Evolutionary conservation across 257 asterid species (phyloP).

Genomic region (Nicotiana sylvestris): DNA sequence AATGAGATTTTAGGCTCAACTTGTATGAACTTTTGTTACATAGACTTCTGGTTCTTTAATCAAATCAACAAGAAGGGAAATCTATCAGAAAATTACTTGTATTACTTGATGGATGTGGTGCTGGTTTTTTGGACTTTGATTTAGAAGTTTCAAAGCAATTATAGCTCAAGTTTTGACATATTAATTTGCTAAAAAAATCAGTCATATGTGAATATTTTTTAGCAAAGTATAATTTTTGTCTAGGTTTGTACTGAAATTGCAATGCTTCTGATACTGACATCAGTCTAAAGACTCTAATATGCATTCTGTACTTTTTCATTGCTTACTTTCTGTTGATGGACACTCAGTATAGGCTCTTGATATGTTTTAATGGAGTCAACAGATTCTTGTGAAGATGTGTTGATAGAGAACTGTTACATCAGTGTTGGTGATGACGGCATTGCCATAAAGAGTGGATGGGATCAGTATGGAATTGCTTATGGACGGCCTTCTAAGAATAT

Average conservation of each 20-base stretch:
- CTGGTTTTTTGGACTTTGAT: background rate
- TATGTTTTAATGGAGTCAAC: background rate
- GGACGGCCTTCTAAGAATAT: constrained; percentile 25
- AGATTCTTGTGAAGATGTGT: constrained; percentile 29
- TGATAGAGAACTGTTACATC: constrained; percentile 28
- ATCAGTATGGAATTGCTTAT: constrained; percentile 27
- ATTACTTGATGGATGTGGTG: background rate
- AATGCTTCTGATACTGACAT: background rate
- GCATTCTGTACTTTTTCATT: background rate
- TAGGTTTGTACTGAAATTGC: background rate
- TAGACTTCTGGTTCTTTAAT: background rate
- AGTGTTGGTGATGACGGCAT: constrained; percentile 30
- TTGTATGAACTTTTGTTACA: background rate
- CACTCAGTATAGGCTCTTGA: background rate
- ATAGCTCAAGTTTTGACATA: background rate
- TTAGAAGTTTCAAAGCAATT: background rate
- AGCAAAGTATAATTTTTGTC: fast-evolving
- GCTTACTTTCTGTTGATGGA: background rate
- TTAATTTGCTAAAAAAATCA: background rate
- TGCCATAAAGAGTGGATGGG: constrained; percentile 33
- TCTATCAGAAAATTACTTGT: background rate
- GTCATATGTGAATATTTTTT: background rate
- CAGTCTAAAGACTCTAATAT: background rate
- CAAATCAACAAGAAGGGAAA: background rate
- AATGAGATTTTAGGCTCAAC: background rate